phyloP scores from a whole-genome alignment of 257 asterid species.

The Echium plantagineum region DNA sequence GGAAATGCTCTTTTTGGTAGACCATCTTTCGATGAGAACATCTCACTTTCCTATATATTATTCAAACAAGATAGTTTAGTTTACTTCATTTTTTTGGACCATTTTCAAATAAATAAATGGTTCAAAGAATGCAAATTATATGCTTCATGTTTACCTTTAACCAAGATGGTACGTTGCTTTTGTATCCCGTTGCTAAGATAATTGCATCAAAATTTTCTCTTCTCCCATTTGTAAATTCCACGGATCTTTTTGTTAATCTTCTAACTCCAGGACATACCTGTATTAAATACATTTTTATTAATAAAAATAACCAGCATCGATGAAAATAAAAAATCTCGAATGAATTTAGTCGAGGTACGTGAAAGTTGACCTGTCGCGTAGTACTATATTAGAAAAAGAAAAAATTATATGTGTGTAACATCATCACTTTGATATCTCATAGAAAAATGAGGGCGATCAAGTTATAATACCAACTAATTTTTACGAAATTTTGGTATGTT shows the following conservation, averaged over 20 bases:
- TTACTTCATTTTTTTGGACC: neutral
- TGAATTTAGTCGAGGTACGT: no score
- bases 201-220: slow-evolving; percentile 18
- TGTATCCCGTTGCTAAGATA: slow-evolving; percentile 22
- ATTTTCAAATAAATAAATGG: no score
- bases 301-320: no score
- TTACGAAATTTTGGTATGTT: no score
- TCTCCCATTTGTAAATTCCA: slow-evolving; percentile 18
- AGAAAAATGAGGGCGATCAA: no score
- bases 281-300: no score
- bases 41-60: slow-evolving; percentile 56
- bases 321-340: no score
- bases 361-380: no score
- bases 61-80: neutral
- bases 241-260: slow-evolving; percentile 10
- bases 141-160: slow-evolving; percentile 8
- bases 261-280: slow-evolving; percentile 15
- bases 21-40: slow-evolving; percentile 80
- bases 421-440: no score
- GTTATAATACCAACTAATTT: no score
- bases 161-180: slow-evolving; percentile 22
- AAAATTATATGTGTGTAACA: no score
- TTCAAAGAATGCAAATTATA: neutral
- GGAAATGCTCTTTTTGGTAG: slow-evolving; percentile 88
- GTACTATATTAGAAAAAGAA: no score